Percentiles rank a stretch among this genome's conserved stretches.
These are phyloP conservation scores for Ruellia speciosa DNA, from an alignment of 305 asterid genomes.

Conservation along the genomic window DNA sequence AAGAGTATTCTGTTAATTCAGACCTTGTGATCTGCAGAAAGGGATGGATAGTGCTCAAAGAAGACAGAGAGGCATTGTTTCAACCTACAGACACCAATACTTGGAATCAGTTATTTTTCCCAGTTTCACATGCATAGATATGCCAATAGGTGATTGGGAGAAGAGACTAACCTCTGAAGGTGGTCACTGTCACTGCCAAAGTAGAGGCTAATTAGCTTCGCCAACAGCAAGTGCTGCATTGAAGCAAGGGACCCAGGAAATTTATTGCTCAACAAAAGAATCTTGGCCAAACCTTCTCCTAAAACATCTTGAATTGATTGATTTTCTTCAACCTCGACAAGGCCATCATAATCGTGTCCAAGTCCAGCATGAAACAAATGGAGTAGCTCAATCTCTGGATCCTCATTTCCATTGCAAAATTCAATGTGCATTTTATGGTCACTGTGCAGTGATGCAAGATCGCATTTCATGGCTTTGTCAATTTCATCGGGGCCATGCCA, in stretches of 20 bases:
- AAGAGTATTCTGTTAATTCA: constrained; percentile 19
- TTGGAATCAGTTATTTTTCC: constrained; percentile 16
- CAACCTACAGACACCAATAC: constrained; percentile 47
- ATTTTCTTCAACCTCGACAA: constrained; percentile 48
- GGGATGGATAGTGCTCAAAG: constrained; percentile 92
- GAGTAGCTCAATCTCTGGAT: constrained; percentile 52
- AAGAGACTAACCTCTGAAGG: constrained; percentile 50
- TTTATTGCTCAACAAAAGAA: constrained; percentile 69
- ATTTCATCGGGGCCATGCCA: constrained; percentile 90
- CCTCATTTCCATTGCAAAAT: constrained; percentile 41
- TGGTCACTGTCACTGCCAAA: constrained; percentile 46
- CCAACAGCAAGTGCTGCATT: constrained; percentile 50
- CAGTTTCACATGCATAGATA: constrained; percentile 1
- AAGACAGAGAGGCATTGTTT: constrained; percentile 87
- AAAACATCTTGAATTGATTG: constrained; percentile 58
- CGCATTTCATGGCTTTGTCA: constrained; percentile 62
- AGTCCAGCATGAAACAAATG: constrained; percentile 62
- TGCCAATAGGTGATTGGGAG: constrained; percentile 10
- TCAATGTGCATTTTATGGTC: constrained; percentile 34
- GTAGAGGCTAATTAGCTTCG: constrained; percentile 64
- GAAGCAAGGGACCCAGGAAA: constrained; percentile 43
- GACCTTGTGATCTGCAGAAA: constrained; percentile 81
- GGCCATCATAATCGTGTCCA: constrained; percentile 45
- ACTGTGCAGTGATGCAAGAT: constrained; percentile 38
- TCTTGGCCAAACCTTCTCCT: constrained; percentile 91